Base-by-base conservation (phyloP, 164 flowering plant genomes). In the Sextonia rubra region DNA sequence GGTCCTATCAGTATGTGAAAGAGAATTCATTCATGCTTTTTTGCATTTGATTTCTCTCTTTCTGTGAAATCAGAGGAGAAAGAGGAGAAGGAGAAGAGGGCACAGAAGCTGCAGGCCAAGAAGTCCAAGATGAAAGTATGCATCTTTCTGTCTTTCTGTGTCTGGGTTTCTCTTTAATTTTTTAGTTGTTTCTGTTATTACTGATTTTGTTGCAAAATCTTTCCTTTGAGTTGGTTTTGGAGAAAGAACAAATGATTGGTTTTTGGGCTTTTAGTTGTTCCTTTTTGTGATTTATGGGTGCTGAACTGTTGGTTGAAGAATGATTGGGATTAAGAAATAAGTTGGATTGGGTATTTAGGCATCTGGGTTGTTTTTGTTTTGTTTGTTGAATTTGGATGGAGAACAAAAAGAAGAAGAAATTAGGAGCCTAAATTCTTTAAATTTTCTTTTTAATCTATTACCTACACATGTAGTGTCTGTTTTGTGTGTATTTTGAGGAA, bases 101-200 rank as follows among this genome's bases (percentile, higher is more conserved):
- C 62, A 12, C 82, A 77, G 86, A 92, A 93, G 88, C 89, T 95
- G 29, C 86, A 87, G 23, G 88, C 93, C 0, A 93, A 91, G 83
- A 90, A 87, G 79, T 84, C 85, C 66, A 93, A 89, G 85, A 95
- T 95, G 99, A 93, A 95, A 75, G 97, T 92, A 29, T 17, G 55
- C 8, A 60, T 56, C 56, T 23, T 65, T 12, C 44, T 8, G 66
- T 44, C 20, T 2, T 44, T 56, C 20, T 37, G 32, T 44, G 58
- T 24, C 27, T 17, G 60, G 37, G 20, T 12, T 44, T 47, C 4
- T 23, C 5, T 17, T 74, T 63, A 47, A 0, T 37, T 62, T 63
- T 61, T 63, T 64, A 12, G 60, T 12, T 8, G 20, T 11, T 27
- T 48, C 61, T 48, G 18, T 69, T 29, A 2, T 26, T 26, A 3